Conservation (phyloP, 2,329 filamentous ascomycete species). For the Ophiosphaerella korrae region DNA sequence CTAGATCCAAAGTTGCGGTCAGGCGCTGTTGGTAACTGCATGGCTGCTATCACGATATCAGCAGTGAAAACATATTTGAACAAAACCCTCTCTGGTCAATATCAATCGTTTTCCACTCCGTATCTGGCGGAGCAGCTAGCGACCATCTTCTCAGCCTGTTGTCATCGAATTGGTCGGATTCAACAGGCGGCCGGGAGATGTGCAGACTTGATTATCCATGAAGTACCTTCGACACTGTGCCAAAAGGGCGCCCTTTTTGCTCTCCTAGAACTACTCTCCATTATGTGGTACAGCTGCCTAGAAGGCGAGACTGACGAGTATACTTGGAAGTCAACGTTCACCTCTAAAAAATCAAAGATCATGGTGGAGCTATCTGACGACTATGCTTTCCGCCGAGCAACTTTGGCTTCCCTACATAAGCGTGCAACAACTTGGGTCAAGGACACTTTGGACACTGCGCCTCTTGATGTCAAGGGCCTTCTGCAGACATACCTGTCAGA, state of each 20-base stretch:
- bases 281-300: constrained; percentile 95
- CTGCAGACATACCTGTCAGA: constrained; percentile 96
- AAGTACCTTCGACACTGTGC: constrained; percentile 87
- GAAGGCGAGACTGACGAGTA: constrained; percentile 96
- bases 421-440: constrained; percentile 82
- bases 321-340: constrained; percentile 80
- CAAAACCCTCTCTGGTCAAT: constrained; percentile 72
- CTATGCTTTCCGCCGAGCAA: constrained; percentile 78
- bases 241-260: constrained; percentile 91
- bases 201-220: constrained; percentile 82
- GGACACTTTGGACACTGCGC: constrained; percentile 79
- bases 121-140: constrained; percentile 89
- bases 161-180: constrained; percentile 89
- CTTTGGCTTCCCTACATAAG: constrained; percentile 76
- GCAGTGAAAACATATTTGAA: constrained; percentile 80
- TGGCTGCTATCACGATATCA: constrained; percentile 66
- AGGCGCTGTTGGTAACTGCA: constrained; percentile 65
- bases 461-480: constrained; percentile 91
- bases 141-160: constrained; percentile 83
- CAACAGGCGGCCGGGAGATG: constrained; percentile 84
- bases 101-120: constrained; percentile 83
- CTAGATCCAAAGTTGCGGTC: constrained; percentile 81
- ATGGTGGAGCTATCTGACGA: constrained; percentile 92
- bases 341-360: constrained; percentile 76
- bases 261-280: constrained; percentile 84